These are phyloP conservation scores for Epithele typhae DNA, from an alignment of 768 basidiomycete species.

Conservation along the genomic window DNA sequence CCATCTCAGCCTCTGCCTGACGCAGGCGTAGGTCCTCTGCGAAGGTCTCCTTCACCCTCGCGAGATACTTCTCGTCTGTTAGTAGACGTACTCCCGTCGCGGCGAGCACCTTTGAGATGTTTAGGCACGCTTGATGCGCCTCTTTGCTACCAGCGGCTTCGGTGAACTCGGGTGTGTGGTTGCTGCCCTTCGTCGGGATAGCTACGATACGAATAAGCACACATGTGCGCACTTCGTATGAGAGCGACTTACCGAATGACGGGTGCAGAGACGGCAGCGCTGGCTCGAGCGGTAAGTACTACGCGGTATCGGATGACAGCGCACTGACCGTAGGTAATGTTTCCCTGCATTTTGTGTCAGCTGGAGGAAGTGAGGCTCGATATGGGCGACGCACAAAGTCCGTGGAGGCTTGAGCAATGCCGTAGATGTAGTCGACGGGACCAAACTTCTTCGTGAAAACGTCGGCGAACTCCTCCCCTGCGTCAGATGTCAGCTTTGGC, in stretches of 20 bases:
- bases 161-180: slow-evolving; percentile 72
- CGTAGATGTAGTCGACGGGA: slow-evolving; percentile 58
- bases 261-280: slow-evolving; percentile 70
- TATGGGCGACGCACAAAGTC: slow-evolving; percentile 80
- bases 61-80: slow-evolving; percentile 49
- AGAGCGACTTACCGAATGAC: slow-evolving; percentile 43
- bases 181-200: slow-evolving; percentile 79
- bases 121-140: slow-evolving; percentile 64
- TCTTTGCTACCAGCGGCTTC: slow-evolving; percentile 52
- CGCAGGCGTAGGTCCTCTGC: slow-evolving; percentile 33
- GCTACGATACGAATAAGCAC: slow-evolving; percentile 35
- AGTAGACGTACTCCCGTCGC: slow-evolving; percentile 64
- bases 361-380: too few relatives aligned
- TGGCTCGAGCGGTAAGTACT: slow-evolving; percentile 17
- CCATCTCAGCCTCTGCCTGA: too few relatives aligned
- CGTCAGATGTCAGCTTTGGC: not conserved
- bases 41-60: slow-evolving; percentile 34
- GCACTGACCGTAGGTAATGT: slow-evolving; percentile 63
- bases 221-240: not conserved
- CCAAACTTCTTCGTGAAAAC: slow-evolving; percentile 60
- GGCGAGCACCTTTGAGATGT: slow-evolving; percentile 68
- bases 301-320: not conserved
- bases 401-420: slow-evolving; percentile 69
- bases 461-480: slow-evolving; percentile 63
- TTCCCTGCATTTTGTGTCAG: too few relatives aligned